Conservation (phyloP, 345 rosid species). For the Balakata baccata region DNA sequence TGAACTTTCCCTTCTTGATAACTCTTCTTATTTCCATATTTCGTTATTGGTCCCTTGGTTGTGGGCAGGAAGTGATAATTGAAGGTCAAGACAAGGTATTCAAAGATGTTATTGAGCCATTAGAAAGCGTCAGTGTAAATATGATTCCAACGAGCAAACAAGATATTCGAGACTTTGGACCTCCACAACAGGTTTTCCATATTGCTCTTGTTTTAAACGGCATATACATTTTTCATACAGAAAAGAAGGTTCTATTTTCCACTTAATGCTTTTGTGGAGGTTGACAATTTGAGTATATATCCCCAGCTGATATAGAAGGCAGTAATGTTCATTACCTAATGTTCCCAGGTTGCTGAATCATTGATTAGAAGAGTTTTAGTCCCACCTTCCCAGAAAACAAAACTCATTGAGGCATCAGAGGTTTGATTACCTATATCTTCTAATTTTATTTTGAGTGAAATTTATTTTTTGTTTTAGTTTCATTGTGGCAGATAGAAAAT, state of each 20-base stretch:
- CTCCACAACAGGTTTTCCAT: slow-evolving; percentile 69
- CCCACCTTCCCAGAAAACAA: slow-evolving; percentile 79
- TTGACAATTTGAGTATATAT: not conserved
- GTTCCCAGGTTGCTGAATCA: slow-evolving; percentile 75
- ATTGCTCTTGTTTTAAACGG: not conserved
- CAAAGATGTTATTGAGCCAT: slow-evolving; percentile 92
- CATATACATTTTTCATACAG: not conserved
- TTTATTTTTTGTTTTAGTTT: not conserved
- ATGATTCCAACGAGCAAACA: slow-evolving; percentile 61
- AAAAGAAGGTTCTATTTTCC: not conserved
- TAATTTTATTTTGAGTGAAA: not conserved
- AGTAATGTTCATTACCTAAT: slow-evolving; percentile 14
- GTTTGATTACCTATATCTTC: slow-evolving; percentile 31
- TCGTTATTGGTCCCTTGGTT: not conserved
- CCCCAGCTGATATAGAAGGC: not conserved
- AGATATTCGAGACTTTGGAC: slow-evolving; percentile 76
- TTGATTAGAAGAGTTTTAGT: slow-evolving; percentile 73
- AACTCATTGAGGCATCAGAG: slow-evolving; percentile 67
- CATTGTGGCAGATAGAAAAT: not conserved
- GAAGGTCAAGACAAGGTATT: slow-evolving; percentile 89
- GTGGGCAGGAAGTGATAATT: slow-evolving; percentile 66
- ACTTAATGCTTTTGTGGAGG: not conserved
- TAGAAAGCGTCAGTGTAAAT: slow-evolving; percentile 79
- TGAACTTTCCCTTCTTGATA: not conserved
- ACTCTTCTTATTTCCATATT: not conserved